Conservation (phyloP, 2,329 filamentous ascomycete species). For the Sclerotinia glacialis region DNA sequence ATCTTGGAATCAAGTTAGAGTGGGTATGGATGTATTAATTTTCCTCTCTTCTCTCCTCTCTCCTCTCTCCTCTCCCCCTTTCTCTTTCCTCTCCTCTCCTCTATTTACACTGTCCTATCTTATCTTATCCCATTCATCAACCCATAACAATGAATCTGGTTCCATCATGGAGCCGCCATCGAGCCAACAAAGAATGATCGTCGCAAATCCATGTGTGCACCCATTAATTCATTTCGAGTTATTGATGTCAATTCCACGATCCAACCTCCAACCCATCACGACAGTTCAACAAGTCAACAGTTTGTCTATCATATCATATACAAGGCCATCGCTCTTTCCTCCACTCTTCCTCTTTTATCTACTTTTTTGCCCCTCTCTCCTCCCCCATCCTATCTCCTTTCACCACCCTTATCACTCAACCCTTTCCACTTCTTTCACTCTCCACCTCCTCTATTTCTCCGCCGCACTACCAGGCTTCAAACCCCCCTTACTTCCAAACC, state of each 20-base stretch:
- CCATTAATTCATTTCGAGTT: background rate
- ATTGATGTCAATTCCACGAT: background rate
- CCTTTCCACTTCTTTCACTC: background rate
- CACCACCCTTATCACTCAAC: too few relatives aligned
- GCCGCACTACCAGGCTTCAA: background rate
- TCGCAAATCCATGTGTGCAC: background rate
- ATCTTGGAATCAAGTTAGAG: background rate
- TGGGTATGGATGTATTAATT: background rate
- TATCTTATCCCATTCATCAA: background rate
- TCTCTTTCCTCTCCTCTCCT: background rate
- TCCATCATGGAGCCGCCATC: background rate
- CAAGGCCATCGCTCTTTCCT: background rate
- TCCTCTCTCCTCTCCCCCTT: too few relatives aligned
- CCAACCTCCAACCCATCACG: too few relatives aligned
- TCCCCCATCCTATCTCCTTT: background rate
- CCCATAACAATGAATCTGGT: background rate
- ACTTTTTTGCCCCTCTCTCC: background rate
- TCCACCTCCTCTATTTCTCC: background rate
- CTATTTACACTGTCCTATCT: background rate
- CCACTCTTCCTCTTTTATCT: background rate
- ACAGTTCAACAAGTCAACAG: background rate
- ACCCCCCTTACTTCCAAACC: background rate
- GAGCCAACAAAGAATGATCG: background rate
- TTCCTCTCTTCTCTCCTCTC: background rate
- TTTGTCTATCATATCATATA: too few relatives aligned